A percentile compares a stretch with the other conserved stretches of the same genome.
Conservation (phyloP, 2,329 filamentous ascomycete species). For the Chlorencoelia australis region DNA sequence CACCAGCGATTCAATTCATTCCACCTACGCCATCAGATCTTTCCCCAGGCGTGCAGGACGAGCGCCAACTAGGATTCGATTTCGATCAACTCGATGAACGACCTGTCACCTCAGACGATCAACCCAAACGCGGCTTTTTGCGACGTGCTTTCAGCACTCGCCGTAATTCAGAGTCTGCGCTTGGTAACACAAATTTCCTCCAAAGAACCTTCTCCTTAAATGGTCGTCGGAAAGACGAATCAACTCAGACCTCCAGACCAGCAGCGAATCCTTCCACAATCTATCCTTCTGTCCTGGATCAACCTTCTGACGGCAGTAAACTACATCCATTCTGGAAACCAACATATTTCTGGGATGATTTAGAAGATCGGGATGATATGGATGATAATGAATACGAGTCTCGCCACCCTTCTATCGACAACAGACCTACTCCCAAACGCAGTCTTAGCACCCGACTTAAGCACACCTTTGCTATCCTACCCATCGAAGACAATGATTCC, state of each 20-base stretch:
- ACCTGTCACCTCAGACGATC: conserved; percentile 28
- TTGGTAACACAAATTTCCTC: conserved; percentile 41
- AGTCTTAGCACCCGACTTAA: conserved; percentile 37
- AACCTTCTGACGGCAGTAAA: conserved; percentile 41
- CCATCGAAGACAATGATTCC: conserved; percentile 36
- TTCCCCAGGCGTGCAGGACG: conserved; percentile 44
- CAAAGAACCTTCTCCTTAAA: conserved; percentile 30
- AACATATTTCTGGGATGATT: conserved; percentile 34
- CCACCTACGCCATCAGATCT: conserved; percentile 52
- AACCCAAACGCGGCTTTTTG: conserved; percentile 36
- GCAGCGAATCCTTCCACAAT: conserved; percentile 21
- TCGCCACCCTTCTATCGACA: conserved; percentile 30
- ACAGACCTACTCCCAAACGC: conserved; percentile 34
- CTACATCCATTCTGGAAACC: conserved; percentile 54
- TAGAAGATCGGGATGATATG: conserved; percentile 29
- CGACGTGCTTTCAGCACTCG: conserved; percentile 42
- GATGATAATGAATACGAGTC: conserved; percentile 26
- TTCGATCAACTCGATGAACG: conserved; percentile 27
- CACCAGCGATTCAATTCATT: conserved; percentile 49
- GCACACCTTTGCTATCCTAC: conserved; percentile 51
- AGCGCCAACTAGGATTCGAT: conserved; percentile 43
- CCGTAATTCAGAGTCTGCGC: conserved; percentile 39
- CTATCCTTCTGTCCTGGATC: conserved; percentile 35
- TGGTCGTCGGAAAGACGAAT: conserved; percentile 16
- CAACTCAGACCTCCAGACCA: conserved; percentile 19